Evolutionary conservation across 1,284 basidiomycete genomes (phyloP), one percentile per base, ranked within the genome.

Genomic region (Sanguinoderma infundibulare): DNA sequence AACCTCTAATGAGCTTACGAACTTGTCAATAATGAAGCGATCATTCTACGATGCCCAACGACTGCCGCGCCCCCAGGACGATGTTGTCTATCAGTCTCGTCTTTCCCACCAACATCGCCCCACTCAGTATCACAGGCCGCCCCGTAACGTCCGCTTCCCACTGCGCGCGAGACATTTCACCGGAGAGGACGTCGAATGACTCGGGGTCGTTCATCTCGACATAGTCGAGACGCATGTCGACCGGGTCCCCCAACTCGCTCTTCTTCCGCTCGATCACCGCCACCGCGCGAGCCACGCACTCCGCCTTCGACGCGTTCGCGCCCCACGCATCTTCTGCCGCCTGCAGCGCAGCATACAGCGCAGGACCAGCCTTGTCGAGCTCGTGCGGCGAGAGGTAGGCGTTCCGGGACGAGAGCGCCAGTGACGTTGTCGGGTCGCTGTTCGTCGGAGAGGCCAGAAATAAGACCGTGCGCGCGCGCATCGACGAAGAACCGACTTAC

Each of bases 41-140:
- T 59, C 42, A 62, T 5, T 55, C 60, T 24, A 69, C 61, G 15
- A 75, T 69, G 5, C 73, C 70, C 32, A 75, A 54, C 20, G 54
- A 64, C 49, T 61, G 56, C n/a, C 57, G 56, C 57, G 86, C 79
- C 0, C 91, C 94, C 1, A 97, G 75, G 44, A 97, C 78, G 40
- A 98, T 75, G 74, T 99, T 99, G 75, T 99, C 97, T 54, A 99
- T 98, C 69, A 99, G 74, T 66, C 97, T 82, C 61, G 96, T 98
- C 72, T 83, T 84, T 47, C 94, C 95, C 2, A 98, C 84, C 85
- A 91, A 92, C 64, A 98, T 74, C 15, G 96, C 96, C 1, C 95
- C 97, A 67, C 94, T 96, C 60, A 98, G 70, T 10, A 98, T 87
- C 32, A 91, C 87, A 1, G 90, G 80, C 30, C 78, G 73, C 42